phyloP scores from a whole-genome alignment of 1,284 basidiomycete species.

The Leccinum subrobustum region DNA sequence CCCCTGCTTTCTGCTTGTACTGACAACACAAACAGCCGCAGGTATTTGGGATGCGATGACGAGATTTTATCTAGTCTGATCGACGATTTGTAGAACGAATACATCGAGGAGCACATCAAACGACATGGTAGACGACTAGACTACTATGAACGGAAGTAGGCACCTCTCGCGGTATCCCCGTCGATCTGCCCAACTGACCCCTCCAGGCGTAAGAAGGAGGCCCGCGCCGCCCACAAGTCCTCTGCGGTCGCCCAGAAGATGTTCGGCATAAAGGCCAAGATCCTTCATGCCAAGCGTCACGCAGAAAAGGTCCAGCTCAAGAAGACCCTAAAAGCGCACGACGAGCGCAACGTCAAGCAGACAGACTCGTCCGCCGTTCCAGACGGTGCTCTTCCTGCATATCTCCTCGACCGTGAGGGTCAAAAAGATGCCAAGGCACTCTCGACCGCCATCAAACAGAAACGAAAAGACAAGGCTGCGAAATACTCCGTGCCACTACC shows the following conservation, averaged over 20 bases:
- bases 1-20: slow-evolving; percentile 16
- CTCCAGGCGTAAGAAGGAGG: slow-evolving; percentile 87
- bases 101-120: slow-evolving; percentile 89
- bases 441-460: slow-evolving; percentile 97
- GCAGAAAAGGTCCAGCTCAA: slow-evolving; percentile 98
- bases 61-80: slow-evolving; percentile 13
- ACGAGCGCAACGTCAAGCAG: slow-evolving; percentile 97
- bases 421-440: slow-evolving; percentile 98
- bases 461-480: slow-evolving; percentile 98
- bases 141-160: slow-evolving; percentile 82
- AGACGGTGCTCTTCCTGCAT: slow-evolving; percentile 90
- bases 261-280: slow-evolving; percentile 96
- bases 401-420: slow-evolving; percentile 94
- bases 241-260: slow-evolving; percentile 91
- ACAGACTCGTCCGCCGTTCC: slow-evolving; percentile 80
- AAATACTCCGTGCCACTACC: slow-evolving; percentile 97
- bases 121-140: slow-evolving; percentile 84
- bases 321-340: slow-evolving; percentile 98
- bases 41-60: slow-evolving; percentile 39
- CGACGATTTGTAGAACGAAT: slow-evolving; percentile 66
- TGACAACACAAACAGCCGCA: slow-evolving; percentile 55
- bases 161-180: slow-evolving; percentile 8
- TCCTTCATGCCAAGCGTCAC: slow-evolving; percentile 94
- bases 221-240: slow-evolving; percentile 85
- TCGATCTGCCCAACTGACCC: slow-evolving; percentile 7